A percentile compares a stretch with the other conserved stretches of the same genome.
Conservation (phyloP, 495 filamentous ascomycete genomes). For the Aspergillus avenaceus region DNA sequence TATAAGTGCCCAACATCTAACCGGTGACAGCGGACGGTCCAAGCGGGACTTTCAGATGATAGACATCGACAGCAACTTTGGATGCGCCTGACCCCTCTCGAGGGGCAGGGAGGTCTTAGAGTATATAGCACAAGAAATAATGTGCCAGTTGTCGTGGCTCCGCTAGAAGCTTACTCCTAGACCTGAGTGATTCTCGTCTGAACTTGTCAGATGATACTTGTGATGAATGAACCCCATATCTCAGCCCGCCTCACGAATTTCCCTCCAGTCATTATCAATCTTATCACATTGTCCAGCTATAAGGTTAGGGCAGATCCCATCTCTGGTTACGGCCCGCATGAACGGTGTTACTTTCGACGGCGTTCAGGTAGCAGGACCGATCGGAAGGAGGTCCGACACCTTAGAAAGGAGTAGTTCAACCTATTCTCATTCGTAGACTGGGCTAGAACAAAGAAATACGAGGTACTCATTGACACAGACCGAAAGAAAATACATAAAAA, state of each 20-base stretch:
- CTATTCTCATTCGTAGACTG: too few species aligned
- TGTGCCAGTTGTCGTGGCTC: not conserved
- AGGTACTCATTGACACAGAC: too few species aligned
- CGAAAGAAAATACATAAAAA: too few species aligned
- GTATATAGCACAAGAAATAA: not conserved
- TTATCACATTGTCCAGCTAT: not conserved
- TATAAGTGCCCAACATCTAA: not conserved
- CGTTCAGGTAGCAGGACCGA: not conserved
- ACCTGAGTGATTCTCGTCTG: not conserved
- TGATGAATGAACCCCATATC: not conserved
- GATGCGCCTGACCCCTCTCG: not conserved
- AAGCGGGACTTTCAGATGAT: not conserved
- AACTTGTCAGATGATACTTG: not conserved
- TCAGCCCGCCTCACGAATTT: not conserved
- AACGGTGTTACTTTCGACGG: not conserved
- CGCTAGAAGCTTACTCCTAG: too few species aligned
- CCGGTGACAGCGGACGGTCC: not conserved
- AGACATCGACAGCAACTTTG: not conserved
- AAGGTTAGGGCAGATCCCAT: not conserved
- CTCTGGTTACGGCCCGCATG: not conserved
- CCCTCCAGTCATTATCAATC: not conserved
- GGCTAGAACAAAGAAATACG: too few species aligned
- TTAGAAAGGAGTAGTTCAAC: not conserved
- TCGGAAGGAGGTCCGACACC: not conserved
- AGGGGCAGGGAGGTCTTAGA: not conserved